Base-by-base conservation (phyloP, 1,284 basidiomycete genomes). In the Cutaneotrichosporon dermatis region DNA sequence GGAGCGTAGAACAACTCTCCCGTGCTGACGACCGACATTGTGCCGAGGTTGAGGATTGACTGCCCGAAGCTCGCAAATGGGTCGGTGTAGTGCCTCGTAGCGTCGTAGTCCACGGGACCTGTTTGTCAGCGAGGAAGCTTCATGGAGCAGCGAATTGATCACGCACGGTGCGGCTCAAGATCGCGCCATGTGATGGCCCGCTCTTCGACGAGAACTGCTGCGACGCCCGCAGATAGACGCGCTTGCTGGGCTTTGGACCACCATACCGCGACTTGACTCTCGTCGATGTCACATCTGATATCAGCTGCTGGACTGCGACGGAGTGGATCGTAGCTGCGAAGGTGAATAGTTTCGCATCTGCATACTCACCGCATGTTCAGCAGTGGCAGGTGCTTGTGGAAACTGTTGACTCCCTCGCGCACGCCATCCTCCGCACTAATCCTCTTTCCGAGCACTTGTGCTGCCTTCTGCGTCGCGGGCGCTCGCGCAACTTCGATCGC, bases 371-470 rank as follows among this genome's bases (percentile, higher is more conserved):
- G 75, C 85, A 87, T 86, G 65, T 84, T 84, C n/a, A 83, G 70
- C 49, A 86, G 67, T 0, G 85, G 85, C 16, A 87, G 71, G 70
- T 86, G 84, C n/a, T 75, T 74, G 70, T 86, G 85, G 69, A 86
- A 85, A 44, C 82, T 83, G 16, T 83, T 80, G 0, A 82, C 82
- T 4, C 84, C 85, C 35, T 72, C 72, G 33, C 68, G 61, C 0
- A 83, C 79, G 1, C 84, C 85, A 48, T 84, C 74, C 81, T 88
- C 86, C 1, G 67, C 61, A 15, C 78, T 68, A 50, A 88, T 87
- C 64, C 80, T 74, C 46, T 82, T 76, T 0, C 83, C 84, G 73
- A 88, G 75, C 44, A 65, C 65, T 36, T 69, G 69, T 0, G 86
- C 86, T 11, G 83, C 82, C 4, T 69, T 69, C 61, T 80, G 81